Base-by-base conservation (phyloP, 768 basidiomycete species). In the Pleurotus eryngii region DNA sequence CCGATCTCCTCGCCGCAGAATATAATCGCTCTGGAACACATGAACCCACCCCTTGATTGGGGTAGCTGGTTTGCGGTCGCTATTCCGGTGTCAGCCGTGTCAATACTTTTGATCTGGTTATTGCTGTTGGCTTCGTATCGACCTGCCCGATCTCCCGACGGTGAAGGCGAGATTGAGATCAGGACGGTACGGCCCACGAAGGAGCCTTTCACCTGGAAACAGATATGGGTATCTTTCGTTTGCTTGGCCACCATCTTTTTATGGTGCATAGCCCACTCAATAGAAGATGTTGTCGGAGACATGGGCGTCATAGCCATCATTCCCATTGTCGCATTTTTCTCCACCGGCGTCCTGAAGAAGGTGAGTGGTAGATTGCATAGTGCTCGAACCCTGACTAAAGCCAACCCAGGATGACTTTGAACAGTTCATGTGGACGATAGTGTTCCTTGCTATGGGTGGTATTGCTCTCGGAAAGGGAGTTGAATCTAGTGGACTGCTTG, bases 1-100 rank as follows among this genome's bases (percentile, higher is more conserved):
- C 96, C 95, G 2, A 98, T 98, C 58, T 98, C 96, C 2, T 98
- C 95, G 0, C 96, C 96, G 1, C 96, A 99, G 72, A 99, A 98
- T 69, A 81, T 98, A 26, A 98, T 99, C 59, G 95, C 95, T 3
- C 74, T 98, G 5, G 72, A 81, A n/a, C 82, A 75, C 3, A 98
- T 99, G 96, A 82, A 92, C 42, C 86, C 88, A 0, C 81, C 81
- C 1, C 72, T 98, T 3, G 89, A 89, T 65, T 98, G 96, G 96
- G 84, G 79, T 1, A 80, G 82, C 40, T 99, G 97, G 97, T 98
- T 99, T 69, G 84, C 85, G 17, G 93, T 99, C 45, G 87, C 96
- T 5, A 74, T 98, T 6, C 97, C 97, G 0, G 96, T 98, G 22
- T 92, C 96, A 1, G 78, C 78, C 14, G 68, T 94, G 17, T 97